A percentile compares a stretch with the other conserved stretches of the same genome.
phyloP scores from a whole-genome alignment of 176 grass and related monocot genomes.

The Juncus effusus region DNA sequence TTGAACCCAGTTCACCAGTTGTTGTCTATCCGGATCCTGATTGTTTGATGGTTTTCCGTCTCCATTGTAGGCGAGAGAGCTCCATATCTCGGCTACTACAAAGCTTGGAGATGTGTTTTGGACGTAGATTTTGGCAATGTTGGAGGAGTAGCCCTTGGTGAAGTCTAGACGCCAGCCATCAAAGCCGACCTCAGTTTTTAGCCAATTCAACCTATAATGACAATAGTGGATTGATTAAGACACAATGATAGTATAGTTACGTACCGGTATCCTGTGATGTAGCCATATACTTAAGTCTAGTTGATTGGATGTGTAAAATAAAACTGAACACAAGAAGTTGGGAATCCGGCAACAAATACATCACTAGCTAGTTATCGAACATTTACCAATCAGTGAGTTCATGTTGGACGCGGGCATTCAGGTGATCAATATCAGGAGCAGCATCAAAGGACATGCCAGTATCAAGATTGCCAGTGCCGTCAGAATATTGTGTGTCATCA shows the following conservation, averaged over 20 bases:
- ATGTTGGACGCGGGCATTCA: constrained; percentile 58
- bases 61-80: constrained; percentile 46
- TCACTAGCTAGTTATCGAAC: too few relatives aligned
- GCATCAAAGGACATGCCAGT: constrained; percentile 47
- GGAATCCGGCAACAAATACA: too few relatives aligned
- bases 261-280: neutral
- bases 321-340: neutral
- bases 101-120: constrained; percentile 42
- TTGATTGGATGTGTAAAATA: neutral
- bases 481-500: constrained; percentile 72
- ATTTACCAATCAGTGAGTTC: constrained; percentile 70
- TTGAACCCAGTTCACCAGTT: constrained; percentile 64
- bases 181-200: constrained; percentile 68
- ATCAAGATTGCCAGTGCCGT: constrained; percentile 68
- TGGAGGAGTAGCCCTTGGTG: constrained; percentile 57
- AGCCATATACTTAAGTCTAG: neutral
- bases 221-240: neutral
- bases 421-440: constrained; percentile 90
- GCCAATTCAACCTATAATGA: constrained; percentile 56
- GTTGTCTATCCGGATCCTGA: constrained; percentile 57
- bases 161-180: constrained; percentile 83
- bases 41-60: constrained; percentile 52
- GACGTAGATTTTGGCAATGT: constrained; percentile 58
- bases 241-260: neutral
- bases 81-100: constrained; percentile 82